Evolutionary conservation across 1,284 basidiomycete genomes (phyloP).

Genomic region (Ustilago trichophora): DNA sequence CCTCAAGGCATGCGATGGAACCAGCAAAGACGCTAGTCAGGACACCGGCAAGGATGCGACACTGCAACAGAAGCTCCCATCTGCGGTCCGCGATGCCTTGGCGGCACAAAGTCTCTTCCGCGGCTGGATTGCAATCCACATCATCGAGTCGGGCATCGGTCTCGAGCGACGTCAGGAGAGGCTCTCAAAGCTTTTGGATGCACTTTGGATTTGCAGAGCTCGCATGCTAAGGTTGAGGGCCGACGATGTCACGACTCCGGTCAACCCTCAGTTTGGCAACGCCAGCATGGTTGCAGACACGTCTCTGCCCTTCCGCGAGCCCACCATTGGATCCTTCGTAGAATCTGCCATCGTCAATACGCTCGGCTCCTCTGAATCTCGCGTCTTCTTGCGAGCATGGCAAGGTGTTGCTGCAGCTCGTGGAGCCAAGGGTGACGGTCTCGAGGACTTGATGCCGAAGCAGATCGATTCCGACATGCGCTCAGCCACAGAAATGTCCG

Average conservation of each 20-base stretch:
- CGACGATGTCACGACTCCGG: slow-evolving; percentile 11
- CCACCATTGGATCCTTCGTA: slow-evolving; percentile 60
- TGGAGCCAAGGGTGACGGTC: slow-evolving; percentile 39
- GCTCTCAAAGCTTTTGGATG: slow-evolving; percentile 57
- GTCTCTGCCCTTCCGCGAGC: slow-evolving; percentile 47
- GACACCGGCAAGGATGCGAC: slow-evolving; percentile 9
- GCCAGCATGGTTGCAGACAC: slow-evolving; percentile 5
- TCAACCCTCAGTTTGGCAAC: slow-evolving; percentile 5
- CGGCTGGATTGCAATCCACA: slow-evolving; percentile 61
- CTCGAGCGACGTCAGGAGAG: slow-evolving; percentile 50
- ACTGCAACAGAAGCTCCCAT: slow-evolving; percentile 49
- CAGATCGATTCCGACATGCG: slow-evolving; percentile 18
- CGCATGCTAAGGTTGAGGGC: slow-evolving; percentile 49
- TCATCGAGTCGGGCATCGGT: slow-evolving; percentile 60
- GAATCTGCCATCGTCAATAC: slow-evolving; percentile 59
- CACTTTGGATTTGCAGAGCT: slow-evolving; percentile 58
- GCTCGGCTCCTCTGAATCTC: slow-evolving; percentile 55
- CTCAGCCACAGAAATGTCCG: slow-evolving; percentile 18
- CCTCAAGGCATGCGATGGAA: slow-evolving; percentile 15
- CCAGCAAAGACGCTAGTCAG: slow-evolving; percentile 2
- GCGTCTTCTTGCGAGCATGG: slow-evolving; percentile 59
- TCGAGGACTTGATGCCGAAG: slow-evolving; percentile 46
- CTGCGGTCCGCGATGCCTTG: slow-evolving; percentile 52
- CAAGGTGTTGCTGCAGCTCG: slow-evolving; percentile 51
- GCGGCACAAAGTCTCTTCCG: slow-evolving; percentile 57